Percentiles rank a stretch among this genome's conserved stretches.
phyloP scores from a whole-genome alignment of 257 asterid species.

The Cordia subcordata region DNA sequence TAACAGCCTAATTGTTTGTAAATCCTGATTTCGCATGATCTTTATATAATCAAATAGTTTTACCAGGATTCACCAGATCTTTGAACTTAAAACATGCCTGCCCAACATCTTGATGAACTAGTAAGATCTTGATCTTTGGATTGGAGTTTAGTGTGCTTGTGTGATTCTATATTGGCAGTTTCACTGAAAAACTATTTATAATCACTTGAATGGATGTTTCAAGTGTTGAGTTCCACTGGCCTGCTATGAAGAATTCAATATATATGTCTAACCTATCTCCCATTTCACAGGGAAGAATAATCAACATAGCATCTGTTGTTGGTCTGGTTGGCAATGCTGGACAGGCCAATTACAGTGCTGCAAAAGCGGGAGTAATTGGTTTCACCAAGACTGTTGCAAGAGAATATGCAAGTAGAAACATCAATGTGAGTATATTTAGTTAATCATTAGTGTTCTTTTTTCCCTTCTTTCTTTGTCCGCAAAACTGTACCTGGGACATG shows the following conservation, averaged over 20 bases:
- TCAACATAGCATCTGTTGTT: conserved; percentile 88
- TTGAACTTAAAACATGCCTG: too few species aligned
- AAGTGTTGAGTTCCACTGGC: neutral
- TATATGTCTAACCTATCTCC: neutral
- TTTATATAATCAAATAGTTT: too few species aligned
- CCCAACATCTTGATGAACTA: too few species aligned
- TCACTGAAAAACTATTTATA: neutral
- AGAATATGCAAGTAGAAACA: conserved; percentile 90
- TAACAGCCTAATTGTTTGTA: too few species aligned
- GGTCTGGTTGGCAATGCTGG: conserved; percentile 95
- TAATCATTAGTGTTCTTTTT: neutral
- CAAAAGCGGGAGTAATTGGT: conserved; percentile 97
- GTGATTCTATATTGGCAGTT: too few species aligned
- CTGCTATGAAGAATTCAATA: neutral
- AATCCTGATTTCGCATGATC: too few species aligned
- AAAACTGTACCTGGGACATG: neutral
- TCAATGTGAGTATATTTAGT: conserved; percentile 46
- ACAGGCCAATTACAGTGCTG: conserved; percentile 97
- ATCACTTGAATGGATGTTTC: neutral
- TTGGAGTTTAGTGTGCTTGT: too few species aligned
- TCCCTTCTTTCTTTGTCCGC: neutral
- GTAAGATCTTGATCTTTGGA: too few species aligned
- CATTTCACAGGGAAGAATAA: conserved; percentile 69
- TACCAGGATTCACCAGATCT: too few species aligned
- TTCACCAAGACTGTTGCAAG: conserved; percentile 88